Evolutionary conservation across 352 stramenopile species (phyloP).

Genomic region (Pythium monospermum): DNA sequence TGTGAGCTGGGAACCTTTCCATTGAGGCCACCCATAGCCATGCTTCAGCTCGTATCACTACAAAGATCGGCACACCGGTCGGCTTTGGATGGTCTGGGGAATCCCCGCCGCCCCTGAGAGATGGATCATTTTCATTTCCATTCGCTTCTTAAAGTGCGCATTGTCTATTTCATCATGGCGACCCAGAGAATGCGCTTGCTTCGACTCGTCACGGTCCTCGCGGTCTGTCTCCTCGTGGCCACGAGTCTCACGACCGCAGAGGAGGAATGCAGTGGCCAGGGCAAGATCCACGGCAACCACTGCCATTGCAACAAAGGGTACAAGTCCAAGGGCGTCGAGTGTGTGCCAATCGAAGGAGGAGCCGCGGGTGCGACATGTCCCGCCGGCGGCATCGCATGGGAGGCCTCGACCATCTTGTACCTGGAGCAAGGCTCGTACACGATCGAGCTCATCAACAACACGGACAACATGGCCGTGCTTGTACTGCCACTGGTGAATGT

Average conservation of each 20-base stretch:
- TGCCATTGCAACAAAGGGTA: conserved; percentile 42
- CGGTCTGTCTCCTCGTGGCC: conserved; percentile 10
- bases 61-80: no score
- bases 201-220: conserved; percentile 10
- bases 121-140: no score
- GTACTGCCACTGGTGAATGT: conserved; percentile 29
- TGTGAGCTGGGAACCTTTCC: no score
- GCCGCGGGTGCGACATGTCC: conserved; percentile 23
- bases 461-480: conserved; percentile 41
- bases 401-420: conserved; percentile 33
- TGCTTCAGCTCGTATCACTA: no score
- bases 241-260: conserved; percentile 8
- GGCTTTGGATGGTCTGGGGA: no score
- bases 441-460: conserved; percentile 35
- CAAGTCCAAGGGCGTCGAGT: conserved; percentile 34
- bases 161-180: no score
- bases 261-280: conserved; percentile 41
- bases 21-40: no score
- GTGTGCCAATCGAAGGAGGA: conserved; percentile 20
- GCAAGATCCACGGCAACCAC: conserved; percentile 36
- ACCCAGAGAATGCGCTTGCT: neutral
- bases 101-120: no score
- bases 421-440: conserved; percentile 45
- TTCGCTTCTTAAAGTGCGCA: no score
- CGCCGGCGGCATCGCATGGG: conserved; percentile 32